Evolutionary conservation across 2,329 filamentous ascomycete species (phyloP), one percentile per base, ranked within the genome.

Genomic region (Zymoseptoria ardabiliae): DNA sequence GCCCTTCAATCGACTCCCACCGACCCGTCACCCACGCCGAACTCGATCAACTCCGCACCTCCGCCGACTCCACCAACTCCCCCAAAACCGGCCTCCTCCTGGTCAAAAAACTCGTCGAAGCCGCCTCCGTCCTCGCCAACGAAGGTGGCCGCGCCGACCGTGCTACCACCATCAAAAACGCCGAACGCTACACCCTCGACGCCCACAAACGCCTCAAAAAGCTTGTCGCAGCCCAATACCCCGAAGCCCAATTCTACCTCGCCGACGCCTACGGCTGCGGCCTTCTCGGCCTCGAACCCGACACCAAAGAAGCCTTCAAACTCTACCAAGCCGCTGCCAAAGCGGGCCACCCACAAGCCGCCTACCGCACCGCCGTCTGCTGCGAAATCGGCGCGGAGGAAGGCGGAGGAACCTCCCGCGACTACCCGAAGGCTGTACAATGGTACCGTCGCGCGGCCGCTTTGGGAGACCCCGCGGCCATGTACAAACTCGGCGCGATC

Each of bases 401-500:
- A 68, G 93, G 92, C 28, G 94, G 94, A 56, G 94, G 94, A 22
- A 97, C 94, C 0, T 86, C 90, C 60, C 89, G 88, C 68, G 94
- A 99, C 70, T 90, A 91, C 0, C 76, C 93, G 65, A 97, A 97
- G 76, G 93, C 94, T 1, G 92, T 97, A 20, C 93, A 97, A 73
- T 99, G 94, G 94, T 99, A 99, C 75, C 91, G 93, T 73, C 89
- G 92, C 50, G 91, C 94, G 6, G 93, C 94, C 10, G 88, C 88
- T 11, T 80, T 97, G 2, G 93, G 94, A 2, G 93, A 99, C 70
- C 88, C 89, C 1, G 89, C 93, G 0, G 94, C 92, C 28, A 96
- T 97, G 91, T 99, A 97, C 79, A 99, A 99, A 76, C 86, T 97
- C 75, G 94, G 94, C 60, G 96, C 97, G 87, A 96, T 99, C 65